A percentile compares a stretch with the other conserved stretches of the same genome.
These are phyloP conservation scores for Phoma sp. DNA, from an alignment of 2,329 filamentous ascomycete genomes.

Conservation along the genomic window DNA sequence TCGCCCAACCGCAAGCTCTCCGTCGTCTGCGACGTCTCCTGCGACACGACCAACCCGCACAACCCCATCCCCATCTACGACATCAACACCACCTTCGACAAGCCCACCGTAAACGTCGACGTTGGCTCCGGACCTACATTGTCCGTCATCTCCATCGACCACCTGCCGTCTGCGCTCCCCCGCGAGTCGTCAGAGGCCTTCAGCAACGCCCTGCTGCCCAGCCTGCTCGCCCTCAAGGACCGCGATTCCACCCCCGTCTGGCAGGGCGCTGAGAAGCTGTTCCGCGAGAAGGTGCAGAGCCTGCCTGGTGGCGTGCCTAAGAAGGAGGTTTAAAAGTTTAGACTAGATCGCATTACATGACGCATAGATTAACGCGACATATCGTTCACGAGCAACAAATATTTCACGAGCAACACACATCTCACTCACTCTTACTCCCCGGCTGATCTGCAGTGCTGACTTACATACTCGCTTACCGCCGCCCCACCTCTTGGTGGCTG, in stretches of 20 bases:
- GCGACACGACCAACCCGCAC: conserved; percentile 76
- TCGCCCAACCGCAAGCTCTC: conserved; percentile 74
- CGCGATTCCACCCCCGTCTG: conserved; percentile 78
- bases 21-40: conserved; percentile 64
- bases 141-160: conserved; percentile 73
- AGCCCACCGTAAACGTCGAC: conserved; percentile 81
- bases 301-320: conserved; percentile 60
- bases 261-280: conserved; percentile 83
- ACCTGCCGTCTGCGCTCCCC: conserved; percentile 70
- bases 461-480: too few species aligned
- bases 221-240: conserved; percentile 78
- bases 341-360: too few species aligned
- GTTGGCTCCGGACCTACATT: conserved; percentile 67
- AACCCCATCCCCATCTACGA: conserved; percentile 83
- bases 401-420: too few species aligned
- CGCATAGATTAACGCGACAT: conserved; percentile 16
- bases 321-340: conserved; percentile 41
- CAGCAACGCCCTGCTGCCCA: conserved; percentile 78
- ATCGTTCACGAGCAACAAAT: background rate
- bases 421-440: too few species aligned
- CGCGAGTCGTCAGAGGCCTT: conserved; percentile 89
- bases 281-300: conserved; percentile 79
- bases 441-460: too few species aligned
- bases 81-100: conserved; percentile 84
- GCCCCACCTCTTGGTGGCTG: too few species aligned